Conservation (phyloP, 1,139 yeast genomes). For the Candida tunisiensis region DNA sequence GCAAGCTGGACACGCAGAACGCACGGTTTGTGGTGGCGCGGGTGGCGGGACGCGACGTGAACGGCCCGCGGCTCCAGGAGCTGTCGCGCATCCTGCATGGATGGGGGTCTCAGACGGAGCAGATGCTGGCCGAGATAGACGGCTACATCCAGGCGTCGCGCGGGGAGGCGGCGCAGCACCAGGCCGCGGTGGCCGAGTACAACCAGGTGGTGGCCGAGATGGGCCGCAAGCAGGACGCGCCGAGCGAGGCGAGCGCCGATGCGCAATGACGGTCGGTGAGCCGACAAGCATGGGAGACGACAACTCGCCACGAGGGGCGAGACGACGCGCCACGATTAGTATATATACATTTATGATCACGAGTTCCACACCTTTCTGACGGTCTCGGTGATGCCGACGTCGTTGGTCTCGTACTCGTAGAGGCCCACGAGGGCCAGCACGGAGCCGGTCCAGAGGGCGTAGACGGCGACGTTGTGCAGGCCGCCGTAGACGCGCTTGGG, state of each 20-base stretch:
- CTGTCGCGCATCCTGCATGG: slow-evolving; percentile 4
- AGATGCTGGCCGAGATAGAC: too few relatives aligned
- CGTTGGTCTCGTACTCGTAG: slow-evolving; percentile 66
- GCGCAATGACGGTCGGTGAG: background rate
- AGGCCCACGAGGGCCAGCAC: slow-evolving; percentile 63
- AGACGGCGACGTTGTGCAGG: slow-evolving; percentile 48
- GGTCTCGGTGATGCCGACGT: slow-evolving; percentile 35
- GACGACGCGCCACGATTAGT: background rate
- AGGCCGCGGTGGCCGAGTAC: too few relatives aligned
- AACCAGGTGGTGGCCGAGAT: too few relatives aligned
- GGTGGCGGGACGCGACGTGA: slow-evolving; percentile 8
- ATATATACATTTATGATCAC: slow-evolving; percentile 6
- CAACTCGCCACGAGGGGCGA: background rate
- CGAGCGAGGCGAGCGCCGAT: background rate
- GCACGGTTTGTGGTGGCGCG: slow-evolving; percentile 8
- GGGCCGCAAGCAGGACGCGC: too few relatives aligned
- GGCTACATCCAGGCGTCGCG: too few relatives aligned
- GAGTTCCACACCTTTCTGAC: slow-evolving; percentile 25
- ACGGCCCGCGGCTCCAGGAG: slow-evolving; percentile 5
- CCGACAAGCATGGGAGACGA: background rate
- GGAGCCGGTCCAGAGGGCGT: slow-evolving; percentile 53
- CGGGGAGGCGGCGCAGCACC: too few relatives aligned
- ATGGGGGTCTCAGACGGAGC: too few relatives aligned
- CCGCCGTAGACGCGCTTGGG: slow-evolving; percentile 71
- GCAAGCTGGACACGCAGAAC: slow-evolving; percentile 10